phyloP scores from a whole-genome alignment of 2,329 filamentous ascomycete genomes.

The Colletotrichum sublineola region DNA sequence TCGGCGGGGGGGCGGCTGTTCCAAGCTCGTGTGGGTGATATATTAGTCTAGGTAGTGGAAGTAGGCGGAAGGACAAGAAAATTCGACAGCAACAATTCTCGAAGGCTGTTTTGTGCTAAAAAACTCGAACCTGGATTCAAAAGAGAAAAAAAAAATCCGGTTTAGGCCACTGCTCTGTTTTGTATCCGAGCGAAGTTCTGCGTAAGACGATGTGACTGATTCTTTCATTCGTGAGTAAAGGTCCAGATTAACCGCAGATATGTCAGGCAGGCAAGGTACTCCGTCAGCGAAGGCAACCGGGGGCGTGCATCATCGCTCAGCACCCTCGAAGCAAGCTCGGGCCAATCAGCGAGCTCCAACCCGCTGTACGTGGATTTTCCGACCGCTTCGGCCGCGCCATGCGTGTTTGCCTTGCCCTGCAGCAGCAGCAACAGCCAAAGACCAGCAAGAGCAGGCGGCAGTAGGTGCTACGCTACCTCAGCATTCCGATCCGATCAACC shows the following conservation, averaged over 20 bases:
- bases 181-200: background rate
- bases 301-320: conserved; percentile 36
- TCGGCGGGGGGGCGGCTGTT: conserved; percentile 35
- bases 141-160: background rate
- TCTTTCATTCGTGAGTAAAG: background rate
- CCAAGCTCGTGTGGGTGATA: conserved; percentile 18
- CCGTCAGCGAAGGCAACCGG: conserved; percentile 39
- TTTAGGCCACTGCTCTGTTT: background rate
- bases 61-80: conserved; percentile 27
- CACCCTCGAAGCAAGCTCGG: conserved; percentile 37
- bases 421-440: conserved; percentile 31
- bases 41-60: conserved; percentile 26
- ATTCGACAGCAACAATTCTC: background rate
- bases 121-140: background rate
- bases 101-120: background rate
- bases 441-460: conserved; percentile 40
- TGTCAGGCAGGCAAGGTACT: conserved; percentile 43
- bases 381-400: conserved; percentile 53
- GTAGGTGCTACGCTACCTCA: conserved; percentile 45
- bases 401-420: conserved; percentile 57
- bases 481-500: conserved; percentile 46
- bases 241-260: background rate
- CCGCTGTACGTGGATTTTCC: conserved; percentile 41
- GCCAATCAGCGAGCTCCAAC: conserved; percentile 43
- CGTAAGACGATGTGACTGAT: background rate